A percentile compares a stretch with the other conserved stretches of the same genome.
These are phyloP conservation scores for Albugo laibachii DNA, from an alignment of 352 stramenopile species.

Conservation along the genomic window DNA sequence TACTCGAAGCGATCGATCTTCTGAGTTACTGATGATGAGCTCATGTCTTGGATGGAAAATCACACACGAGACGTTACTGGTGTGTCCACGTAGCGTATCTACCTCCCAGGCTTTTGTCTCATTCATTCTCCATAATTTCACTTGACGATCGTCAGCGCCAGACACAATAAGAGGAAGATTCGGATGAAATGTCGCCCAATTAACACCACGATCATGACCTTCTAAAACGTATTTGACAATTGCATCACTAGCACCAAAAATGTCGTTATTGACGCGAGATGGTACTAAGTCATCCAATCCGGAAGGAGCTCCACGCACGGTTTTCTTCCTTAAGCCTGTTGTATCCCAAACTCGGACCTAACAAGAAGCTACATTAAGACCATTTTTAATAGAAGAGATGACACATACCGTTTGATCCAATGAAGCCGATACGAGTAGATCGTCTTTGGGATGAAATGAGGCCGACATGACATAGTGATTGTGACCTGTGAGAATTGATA, in stretches of 20 bases:
- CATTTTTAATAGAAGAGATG: not conserved
- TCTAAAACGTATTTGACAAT: slow-evolving; percentile 99
- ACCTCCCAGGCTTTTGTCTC: slow-evolving; percentile 99
- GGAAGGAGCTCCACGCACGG: slow-evolving; percentile 79
- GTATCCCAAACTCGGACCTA: slow-evolving; percentile 97
- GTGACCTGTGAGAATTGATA: slow-evolving; percentile 98
- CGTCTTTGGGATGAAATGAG: slow-evolving; percentile 98
- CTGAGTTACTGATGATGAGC: slow-evolving; percentile 98
- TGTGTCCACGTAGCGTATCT: slow-evolving; percentile 98
- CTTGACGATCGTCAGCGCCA: slow-evolving; percentile 96
- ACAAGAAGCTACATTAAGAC: not conserved
- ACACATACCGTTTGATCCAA: slow-evolving; percentile 89
- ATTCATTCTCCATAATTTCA: slow-evolving; percentile 99
- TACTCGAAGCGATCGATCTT: slow-evolving; percentile 97
- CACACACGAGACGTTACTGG: slow-evolving; percentile 99
- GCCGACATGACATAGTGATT: slow-evolving; percentile 99
- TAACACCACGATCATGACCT: slow-evolving; percentile 97
- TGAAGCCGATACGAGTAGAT: slow-evolving; percentile 97
- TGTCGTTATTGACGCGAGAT: slow-evolving; percentile 70
- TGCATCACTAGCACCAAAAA: slow-evolving; percentile 98
- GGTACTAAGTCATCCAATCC: slow-evolving; percentile 51
- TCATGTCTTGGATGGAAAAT: slow-evolving; percentile 99
- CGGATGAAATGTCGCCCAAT: slow-evolving; percentile 98
- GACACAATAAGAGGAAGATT: slow-evolving; percentile 96
- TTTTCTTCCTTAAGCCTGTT: slow-evolving; percentile 97